Base-by-base conservation (phyloP, 257 asterid species). In the Echites panduratus region DNA sequence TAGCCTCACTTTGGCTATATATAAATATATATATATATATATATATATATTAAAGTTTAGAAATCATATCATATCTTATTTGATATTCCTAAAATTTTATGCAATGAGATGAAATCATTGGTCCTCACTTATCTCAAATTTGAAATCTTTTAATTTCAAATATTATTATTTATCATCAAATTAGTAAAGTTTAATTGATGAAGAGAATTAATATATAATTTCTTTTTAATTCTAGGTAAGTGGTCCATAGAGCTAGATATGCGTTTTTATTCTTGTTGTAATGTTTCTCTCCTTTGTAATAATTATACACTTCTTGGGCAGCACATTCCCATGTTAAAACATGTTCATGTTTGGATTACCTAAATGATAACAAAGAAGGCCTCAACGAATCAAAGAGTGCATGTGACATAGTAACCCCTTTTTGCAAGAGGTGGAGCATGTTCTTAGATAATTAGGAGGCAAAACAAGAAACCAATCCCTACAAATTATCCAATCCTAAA, bases 261-360 rank as follows among this genome's bases (percentile, higher is more conserved):
- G 40, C 40, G n/a, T 12, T 58, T 26, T 8, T 4, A 58, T 58
- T 58, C 66, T 27, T 27, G 66, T 59, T 59, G 22, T 2, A 13
- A 59, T 59, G 66, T 59, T 14, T 2, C 43, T 29, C 2, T 6
- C 38, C 16, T 26, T 32, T 57, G 65, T 32, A 24, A 45, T 13
- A 61, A 32, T 45, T 44, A 16, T 68, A 26, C 2, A 20, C 59
- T 32, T 27, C 29, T 68, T 53, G 29, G 73, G 17, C 49, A 54
- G 40, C 26, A 66, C 27, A n/a, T 67, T 67, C 20, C 68, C 78
- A 75, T 67, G 78, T 74, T 74, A 74, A 54, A 16, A 66, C 73
- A 58, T 26, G 70, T 19, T 41, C 52, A 66, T 8, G 38, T 4
- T 12, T 24, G 7, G 50, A 66, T 66, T 66, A 66, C 22, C 44